phyloP scores from a whole-genome alignment of 2,329 filamentous ascomycete genomes.

The Xylariaceae sp. region DNA sequence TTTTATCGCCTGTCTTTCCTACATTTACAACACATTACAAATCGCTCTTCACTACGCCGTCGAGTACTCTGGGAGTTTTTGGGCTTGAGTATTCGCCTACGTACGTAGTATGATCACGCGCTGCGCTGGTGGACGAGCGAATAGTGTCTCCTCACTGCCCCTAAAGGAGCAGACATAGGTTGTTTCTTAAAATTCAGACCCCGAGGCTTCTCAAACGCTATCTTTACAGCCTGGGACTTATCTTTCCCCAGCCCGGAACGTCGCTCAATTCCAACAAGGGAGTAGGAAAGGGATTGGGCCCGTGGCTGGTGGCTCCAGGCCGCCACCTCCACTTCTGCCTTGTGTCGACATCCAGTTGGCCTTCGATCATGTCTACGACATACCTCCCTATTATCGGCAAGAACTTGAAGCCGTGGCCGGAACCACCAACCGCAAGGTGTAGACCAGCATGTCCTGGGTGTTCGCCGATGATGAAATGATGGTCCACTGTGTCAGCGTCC shows the following conservation, averaged over 20 bases:
- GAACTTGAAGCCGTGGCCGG: constrained; percentile 39
- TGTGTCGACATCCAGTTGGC: neutral
- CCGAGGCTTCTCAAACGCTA: too few species aligned
- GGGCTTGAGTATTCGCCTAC: too few species aligned
- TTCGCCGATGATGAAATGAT: neutral
- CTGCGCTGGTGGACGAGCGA: too few species aligned
- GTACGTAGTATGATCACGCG: too few species aligned
- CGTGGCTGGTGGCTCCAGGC: neutral
- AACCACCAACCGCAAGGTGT: constrained; percentile 38
- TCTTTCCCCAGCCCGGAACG: neutral
- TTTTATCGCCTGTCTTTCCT: too few species aligned
- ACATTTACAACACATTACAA: too few species aligned
- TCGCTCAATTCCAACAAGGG: neutral
- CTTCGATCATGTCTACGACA: constrained; percentile 26
- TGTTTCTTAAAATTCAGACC: too few species aligned
- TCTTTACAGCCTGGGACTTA: neutral
- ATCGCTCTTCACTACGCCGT: too few species aligned
- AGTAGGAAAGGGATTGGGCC: neutral
- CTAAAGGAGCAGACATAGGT: too few species aligned
- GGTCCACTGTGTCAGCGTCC: neutral
- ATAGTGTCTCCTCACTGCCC: too few species aligned
- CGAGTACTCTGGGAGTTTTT: too few species aligned
- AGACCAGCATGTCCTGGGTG: neutral
- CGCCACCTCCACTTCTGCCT: neutral
- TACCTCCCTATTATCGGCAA: constrained; percentile 26